Evolutionary conservation across 345 rosid genomes (phyloP).

Genomic region (Populus alba): DNA sequence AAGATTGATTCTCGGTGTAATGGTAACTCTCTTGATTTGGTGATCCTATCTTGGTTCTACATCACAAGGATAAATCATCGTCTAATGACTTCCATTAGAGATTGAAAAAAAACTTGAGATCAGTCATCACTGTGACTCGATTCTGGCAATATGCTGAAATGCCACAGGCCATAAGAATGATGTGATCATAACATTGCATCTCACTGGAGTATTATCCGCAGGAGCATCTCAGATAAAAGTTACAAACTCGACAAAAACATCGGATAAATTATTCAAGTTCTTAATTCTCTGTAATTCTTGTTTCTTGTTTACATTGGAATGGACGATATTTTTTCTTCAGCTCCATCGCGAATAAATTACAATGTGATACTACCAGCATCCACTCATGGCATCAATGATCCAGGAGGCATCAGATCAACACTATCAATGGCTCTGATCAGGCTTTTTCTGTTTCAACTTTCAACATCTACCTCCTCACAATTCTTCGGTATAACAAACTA

Average conservation of each 20-base stretch:
- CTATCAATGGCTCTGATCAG: not conserved
- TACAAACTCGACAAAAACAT: not conserved
- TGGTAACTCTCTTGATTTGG: too few species aligned
- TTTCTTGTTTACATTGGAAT: constrained; percentile 1
- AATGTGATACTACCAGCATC: not conserved
- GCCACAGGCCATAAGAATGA: too few species aligned
- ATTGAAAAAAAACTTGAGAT: not conserved
- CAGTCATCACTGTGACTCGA: not conserved
- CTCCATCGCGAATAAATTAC: not conserved
- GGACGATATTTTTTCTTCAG: not conserved
- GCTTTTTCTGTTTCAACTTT: constrained; percentile 2
- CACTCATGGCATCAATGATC: not conserved
- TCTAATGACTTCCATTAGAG: not conserved
- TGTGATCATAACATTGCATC: not conserved
- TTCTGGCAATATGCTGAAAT: too few species aligned
- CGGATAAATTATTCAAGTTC: constrained; percentile 14
- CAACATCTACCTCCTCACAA: constrained; percentile 3
- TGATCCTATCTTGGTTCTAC: too few species aligned
- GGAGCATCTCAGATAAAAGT: not conserved
- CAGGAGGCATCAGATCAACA: constrained; percentile 13
- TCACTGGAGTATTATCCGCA: not conserved
- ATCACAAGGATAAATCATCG: not conserved
- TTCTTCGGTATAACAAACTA: not conserved
- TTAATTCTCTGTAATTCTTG: constrained; percentile 17
- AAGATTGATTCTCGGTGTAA: not conserved